Conservation (phyloP, 768 basidiomycete genomes). For the Lactarius sanguifluus region DNA sequence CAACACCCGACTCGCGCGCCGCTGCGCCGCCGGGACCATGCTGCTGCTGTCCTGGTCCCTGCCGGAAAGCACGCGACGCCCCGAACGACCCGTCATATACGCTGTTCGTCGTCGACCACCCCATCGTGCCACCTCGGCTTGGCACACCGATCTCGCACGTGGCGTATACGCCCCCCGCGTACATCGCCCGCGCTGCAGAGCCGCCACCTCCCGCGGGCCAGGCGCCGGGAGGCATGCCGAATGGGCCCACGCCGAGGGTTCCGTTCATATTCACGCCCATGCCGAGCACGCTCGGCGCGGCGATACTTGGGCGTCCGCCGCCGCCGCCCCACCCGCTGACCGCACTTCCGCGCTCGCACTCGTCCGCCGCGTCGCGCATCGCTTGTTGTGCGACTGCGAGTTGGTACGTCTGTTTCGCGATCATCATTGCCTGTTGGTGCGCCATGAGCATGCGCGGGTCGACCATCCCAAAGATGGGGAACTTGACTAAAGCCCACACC, state of each 20-base stretch:
- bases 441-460: slow-evolving; percentile 48
- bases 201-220: slow-evolving; percentile 44
- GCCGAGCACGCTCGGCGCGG: slow-evolving; percentile 35
- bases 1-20: background rate
- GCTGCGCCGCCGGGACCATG: background rate
- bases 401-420: slow-evolving; percentile 88
- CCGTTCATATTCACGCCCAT: slow-evolving; percentile 38
- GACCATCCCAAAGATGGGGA: too few relatives aligned
- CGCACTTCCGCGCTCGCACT: slow-evolving; percentile 82
- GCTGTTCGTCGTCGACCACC: slow-evolving; percentile 54
- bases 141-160: slow-evolving; percentile 41
- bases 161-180: slow-evolving; percentile 67
- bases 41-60: slow-evolving; percentile 14
- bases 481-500: too few relatives aligned
- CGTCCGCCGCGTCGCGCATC: slow-evolving; percentile 83
- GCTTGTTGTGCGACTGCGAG: slow-evolving; percentile 90
- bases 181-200: slow-evolving; percentile 49
- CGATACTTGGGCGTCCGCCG: slow-evolving; percentile 32
- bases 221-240: slow-evolving; percentile 34
- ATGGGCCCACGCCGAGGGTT: slow-evolving; percentile 27
- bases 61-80: slow-evolving; percentile 29
- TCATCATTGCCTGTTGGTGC: slow-evolving; percentile 85
- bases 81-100: slow-evolving; percentile 59
- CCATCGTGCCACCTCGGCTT: slow-evolving; percentile 27
- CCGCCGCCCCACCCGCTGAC: slow-evolving; percentile 35